Base-by-base conservation (phyloP, 192 early-diverging fungal species). In the Kappamyces sp. region DNA sequence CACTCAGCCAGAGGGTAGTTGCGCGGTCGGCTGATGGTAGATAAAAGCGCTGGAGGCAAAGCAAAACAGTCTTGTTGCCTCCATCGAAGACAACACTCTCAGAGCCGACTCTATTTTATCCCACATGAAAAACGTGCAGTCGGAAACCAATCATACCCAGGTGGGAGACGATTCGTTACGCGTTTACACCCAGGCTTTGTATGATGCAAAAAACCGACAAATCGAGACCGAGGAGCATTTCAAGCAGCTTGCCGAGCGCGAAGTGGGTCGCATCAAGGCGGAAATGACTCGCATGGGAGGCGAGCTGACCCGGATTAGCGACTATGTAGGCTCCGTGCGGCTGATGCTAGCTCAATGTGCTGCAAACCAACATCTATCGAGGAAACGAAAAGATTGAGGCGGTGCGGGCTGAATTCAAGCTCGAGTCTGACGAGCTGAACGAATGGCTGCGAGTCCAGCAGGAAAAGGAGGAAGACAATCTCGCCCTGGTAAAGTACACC, bases 171-270 rank as follows among this genome's bases (percentile, higher is more conserved):
- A 51, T 12, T 58, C 2, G 12, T 54, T 2, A 50, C 49, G 8
- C 13, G 31, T n/a, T 3, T 12, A 13, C 35, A 5, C 47, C 31
- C 47, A 79, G 72, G 74, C 66, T 1, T 44, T 83, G 5, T 61
- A 69, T 39, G 80, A 83, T 49, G 80, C 80, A 3, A 79, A 78
- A 53, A 74, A 65, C 36, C 64, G 78, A 3, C 75, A 80, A 40
- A 83, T 83, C 39, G 75, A 83, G 51, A 78, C 77, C 3, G 80
- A 83, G 55, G 80, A 83, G 32, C 80, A 83, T 48, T 73, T 83
- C 43, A 78, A 78, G 54, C 77, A 77, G 59, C 61, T 83, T 5
- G 75, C 80, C 0, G 80, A 83, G 43, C 63, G 80, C 5, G 75
- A 83, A 50, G 67, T 63, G 32, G 80, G 80, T 2, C 55, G 80